Base-by-base conservation (phyloP, 2,329 filamentous ascomycete genomes). In the Alternaria ventricosa region DNA sequence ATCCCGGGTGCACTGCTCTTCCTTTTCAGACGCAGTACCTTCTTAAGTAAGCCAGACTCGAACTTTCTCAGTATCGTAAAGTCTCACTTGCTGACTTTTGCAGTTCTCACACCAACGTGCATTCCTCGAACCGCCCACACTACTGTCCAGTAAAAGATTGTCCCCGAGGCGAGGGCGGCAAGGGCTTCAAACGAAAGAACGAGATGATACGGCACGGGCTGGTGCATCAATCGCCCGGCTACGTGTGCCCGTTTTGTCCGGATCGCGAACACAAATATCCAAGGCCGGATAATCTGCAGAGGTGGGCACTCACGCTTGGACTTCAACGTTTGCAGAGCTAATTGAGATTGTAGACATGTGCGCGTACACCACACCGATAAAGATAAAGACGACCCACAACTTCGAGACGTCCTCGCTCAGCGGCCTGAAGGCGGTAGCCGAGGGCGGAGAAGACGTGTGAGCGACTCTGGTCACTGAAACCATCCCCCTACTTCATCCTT, bases 211-310 rank as follows among this genome's bases (percentile, higher is more conserved):
- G 88, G n/a, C 88, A 90, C 74, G 94, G 95, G 1, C 86, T 98
- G 4, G 96, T 98, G 5, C 96, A 99, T 75, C 91, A 94, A 69
- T 97, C 93, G 8, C 96, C 96, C 1, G 95, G 95, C 64, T 99
- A 98, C 75, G 90, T 97, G 28, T 99, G 96, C 79, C 96, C 96
- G 0, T 98, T 97, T 77, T 99, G 96, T 79, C 92, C 93, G 1
- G 94, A 97, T 74, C 87, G 94, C 69, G 94, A 97, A 78, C 95
- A 97, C 79, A 94, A 92, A 77, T 98, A 98, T 78, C 96, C 96
- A 6, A 87, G 96, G 71, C 96, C 96, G 33, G 96, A 99, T 79
- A 98, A 98, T 84, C 83, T 99, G 60, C 95, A 97, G 83, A 89
- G 95, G 93, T 96, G 85, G 69, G 87, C 78, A 30, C 18, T 28